These are phyloP conservation scores for Vitis labrusca DNA, from an alignment of 164 flowering plant species.

Conservation along the genomic window DNA sequence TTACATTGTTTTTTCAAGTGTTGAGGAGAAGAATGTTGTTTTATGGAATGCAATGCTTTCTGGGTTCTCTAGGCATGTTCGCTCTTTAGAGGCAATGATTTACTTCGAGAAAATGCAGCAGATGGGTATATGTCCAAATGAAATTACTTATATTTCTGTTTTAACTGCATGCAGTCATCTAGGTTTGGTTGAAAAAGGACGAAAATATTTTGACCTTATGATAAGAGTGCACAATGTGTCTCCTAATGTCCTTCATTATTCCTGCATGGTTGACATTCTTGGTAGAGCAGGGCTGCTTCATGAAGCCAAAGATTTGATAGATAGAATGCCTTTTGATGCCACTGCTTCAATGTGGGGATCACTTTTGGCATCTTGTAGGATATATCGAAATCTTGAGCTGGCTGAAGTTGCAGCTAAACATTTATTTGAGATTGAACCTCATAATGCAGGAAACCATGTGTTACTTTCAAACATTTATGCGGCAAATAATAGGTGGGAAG, in stretches of 20 bases:
- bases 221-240: conserved; percentile 33
- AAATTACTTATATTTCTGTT: conserved; percentile 65
- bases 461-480: conserved; percentile 80
- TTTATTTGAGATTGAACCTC: conserved; percentile 69
- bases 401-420: conserved; percentile 71
- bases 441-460: conserved; percentile 74
- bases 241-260: conserved; percentile 64
- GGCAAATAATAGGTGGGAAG: conserved; percentile 62
- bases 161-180: conserved; percentile 75
- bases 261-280: conserved; percentile 85
- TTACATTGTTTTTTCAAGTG: conserved; percentile 43
- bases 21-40: conserved; percentile 50
- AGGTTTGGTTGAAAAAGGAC: conserved; percentile 63
- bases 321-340: conserved; percentile 62
- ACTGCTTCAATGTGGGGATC: conserved; percentile 91
- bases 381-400: conserved; percentile 53
- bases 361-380: conserved; percentile 68
- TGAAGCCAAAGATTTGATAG: conserved; percentile 61
- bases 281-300: conserved; percentile 60
- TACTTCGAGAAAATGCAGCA: conserved; percentile 90
- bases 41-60: conserved; percentile 83
- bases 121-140: conserved; percentile 54
- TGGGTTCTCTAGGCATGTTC: conserved; percentile 80
- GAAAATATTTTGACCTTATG: conserved; percentile 58
- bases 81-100: conserved; percentile 57